Percentiles rank a stretch among this genome's conserved stretches.
Conservation (phyloP, 208 protist genomes). For the Leishmania martiniquensis region DNA sequence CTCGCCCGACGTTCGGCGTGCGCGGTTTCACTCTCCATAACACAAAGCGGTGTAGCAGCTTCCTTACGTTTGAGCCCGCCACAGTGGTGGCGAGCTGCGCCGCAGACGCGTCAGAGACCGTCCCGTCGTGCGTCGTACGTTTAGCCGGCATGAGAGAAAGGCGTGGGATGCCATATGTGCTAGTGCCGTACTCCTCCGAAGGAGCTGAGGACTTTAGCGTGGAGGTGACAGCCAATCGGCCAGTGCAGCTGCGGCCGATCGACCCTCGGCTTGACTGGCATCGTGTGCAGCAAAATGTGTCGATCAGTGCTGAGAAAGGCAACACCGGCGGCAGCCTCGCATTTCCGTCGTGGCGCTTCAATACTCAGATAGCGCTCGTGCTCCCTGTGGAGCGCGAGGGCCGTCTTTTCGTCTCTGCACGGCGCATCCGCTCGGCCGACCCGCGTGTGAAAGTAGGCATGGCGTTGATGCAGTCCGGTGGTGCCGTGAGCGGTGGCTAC, state of each 20-base stretch:
- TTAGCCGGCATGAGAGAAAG: slow-evolving; percentile 73
- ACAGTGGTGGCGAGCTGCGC: slow-evolving; percentile 51
- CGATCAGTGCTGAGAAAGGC: slow-evolving; percentile 44
- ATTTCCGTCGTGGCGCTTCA: slow-evolving; percentile 89
- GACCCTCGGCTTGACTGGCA: slow-evolving; percentile 80
- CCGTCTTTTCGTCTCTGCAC: slow-evolving; percentile 57
- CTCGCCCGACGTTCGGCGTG: slow-evolving; percentile 6
- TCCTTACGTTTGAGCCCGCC: slow-evolving; percentile 64
- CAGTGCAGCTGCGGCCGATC: slow-evolving; percentile 58
- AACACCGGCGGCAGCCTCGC: slow-evolving; percentile 73
- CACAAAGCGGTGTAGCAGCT: slow-evolving; percentile 57
- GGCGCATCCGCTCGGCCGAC: slow-evolving; percentile 51
- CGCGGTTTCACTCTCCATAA: slow-evolving; percentile 85
- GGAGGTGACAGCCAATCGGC: slow-evolving; percentile 60
- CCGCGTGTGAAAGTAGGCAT: slow-evolving; percentile 64
- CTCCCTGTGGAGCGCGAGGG: slow-evolving; percentile 81
- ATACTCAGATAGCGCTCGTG: slow-evolving; percentile 74
- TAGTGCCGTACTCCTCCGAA: slow-evolving; percentile 72
- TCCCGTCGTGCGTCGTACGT: slow-evolving; percentile 38
- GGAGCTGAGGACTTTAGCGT: slow-evolving; percentile 47
- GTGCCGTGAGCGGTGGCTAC: slow-evolving; percentile 41
- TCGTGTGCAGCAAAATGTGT: slow-evolving; percentile 32
- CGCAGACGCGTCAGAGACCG: not conserved
- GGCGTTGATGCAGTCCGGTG: slow-evolving; percentile 52
- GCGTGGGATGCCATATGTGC: slow-evolving; percentile 85